Conservation (phyloP, 129 eudicot genomes). For the Logfia minima region DNA sequence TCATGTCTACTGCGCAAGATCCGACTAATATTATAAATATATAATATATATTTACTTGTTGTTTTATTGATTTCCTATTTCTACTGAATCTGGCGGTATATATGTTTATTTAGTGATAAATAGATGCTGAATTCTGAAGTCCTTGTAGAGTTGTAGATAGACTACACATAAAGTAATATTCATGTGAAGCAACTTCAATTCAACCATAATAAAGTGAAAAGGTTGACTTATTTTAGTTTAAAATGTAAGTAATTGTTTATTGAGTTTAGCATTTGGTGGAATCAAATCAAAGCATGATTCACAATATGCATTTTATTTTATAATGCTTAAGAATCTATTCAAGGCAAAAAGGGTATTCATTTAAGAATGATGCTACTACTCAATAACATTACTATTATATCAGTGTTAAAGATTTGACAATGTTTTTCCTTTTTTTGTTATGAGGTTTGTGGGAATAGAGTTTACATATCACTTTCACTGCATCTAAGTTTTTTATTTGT, state of each 20-base stretch:
- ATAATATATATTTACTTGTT: background rate
- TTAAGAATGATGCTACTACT: too few relatives aligned
- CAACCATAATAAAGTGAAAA: background rate
- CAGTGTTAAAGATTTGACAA: too few relatives aligned
- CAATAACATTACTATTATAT: too few relatives aligned
- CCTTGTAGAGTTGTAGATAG: too few relatives aligned
- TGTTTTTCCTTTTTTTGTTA: too few relatives aligned
- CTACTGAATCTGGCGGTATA: too few relatives aligned
- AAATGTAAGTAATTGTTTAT: background rate
- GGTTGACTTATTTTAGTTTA: background rate
- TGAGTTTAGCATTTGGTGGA: background rate
- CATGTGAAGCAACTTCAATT: background rate
- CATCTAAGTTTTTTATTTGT: background rate
- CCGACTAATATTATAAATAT: too few relatives aligned
- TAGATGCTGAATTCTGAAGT: background rate
- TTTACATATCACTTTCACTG: background rate
- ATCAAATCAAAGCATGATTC: background rate
- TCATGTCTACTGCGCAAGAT: too few relatives aligned
- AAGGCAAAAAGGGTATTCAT: background rate
- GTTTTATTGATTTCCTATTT: too few relatives aligned
- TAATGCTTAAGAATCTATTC: background rate
- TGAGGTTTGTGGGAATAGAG: background rate
- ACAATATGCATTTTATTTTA: too few relatives aligned
- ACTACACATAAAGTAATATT: too few relatives aligned
- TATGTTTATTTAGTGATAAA: too few relatives aligned